Conservation (phyloP, 768 basidiomycete genomes). For the Roridomyces roridus region DNA sequence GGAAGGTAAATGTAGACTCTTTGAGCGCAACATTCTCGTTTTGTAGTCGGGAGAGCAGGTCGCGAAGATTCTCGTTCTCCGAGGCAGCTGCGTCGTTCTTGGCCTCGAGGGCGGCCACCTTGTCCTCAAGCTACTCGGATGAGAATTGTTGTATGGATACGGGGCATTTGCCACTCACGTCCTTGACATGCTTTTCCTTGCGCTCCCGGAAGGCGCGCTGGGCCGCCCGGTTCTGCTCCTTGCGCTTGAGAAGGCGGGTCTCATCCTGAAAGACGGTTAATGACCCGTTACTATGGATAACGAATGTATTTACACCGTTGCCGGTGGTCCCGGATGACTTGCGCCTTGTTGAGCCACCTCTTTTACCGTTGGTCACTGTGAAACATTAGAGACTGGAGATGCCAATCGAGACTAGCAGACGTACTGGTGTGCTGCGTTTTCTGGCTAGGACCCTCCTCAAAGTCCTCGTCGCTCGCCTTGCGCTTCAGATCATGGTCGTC, state of each 20-base stretch:
- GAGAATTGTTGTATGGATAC: not conserved
- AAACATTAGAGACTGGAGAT: not conserved
- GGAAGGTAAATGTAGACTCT: slow-evolving; percentile 83
- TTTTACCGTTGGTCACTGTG: slow-evolving; percentile 30
- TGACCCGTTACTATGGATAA: not conserved
- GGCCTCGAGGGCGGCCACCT: slow-evolving; percentile 85
- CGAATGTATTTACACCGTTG: slow-evolving; percentile 1
- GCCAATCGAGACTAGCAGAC: slow-evolving; percentile 28
- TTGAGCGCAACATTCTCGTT: slow-evolving; percentile 87
- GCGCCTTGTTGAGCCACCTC: slow-evolving; percentile 36
- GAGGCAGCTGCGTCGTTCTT: slow-evolving; percentile 73
- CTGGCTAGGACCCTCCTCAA: slow-evolving; percentile 67
- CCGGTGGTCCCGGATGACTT: slow-evolving; percentile 41
- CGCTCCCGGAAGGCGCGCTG: slow-evolving; percentile 97
- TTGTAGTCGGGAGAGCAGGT: slow-evolving; percentile 83
- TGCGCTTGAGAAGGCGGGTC: slow-evolving; percentile 80
- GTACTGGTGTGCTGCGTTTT: slow-evolving; percentile 72
- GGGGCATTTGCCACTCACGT: slow-evolving; percentile 61
- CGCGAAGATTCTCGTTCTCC: slow-evolving; percentile 91
- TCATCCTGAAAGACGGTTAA: slow-evolving; percentile 60
- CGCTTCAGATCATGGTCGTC: slow-evolving; percentile 68
- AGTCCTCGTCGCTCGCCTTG: slow-evolving; percentile 73
- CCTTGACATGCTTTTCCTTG: slow-evolving; percentile 97
- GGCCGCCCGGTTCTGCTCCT: slow-evolving; percentile 96
- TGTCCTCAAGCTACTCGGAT: slow-evolving; percentile 78